phyloP scores from a whole-genome alignment of 805 yeast genomes.

The Candida corydali region DNA sequence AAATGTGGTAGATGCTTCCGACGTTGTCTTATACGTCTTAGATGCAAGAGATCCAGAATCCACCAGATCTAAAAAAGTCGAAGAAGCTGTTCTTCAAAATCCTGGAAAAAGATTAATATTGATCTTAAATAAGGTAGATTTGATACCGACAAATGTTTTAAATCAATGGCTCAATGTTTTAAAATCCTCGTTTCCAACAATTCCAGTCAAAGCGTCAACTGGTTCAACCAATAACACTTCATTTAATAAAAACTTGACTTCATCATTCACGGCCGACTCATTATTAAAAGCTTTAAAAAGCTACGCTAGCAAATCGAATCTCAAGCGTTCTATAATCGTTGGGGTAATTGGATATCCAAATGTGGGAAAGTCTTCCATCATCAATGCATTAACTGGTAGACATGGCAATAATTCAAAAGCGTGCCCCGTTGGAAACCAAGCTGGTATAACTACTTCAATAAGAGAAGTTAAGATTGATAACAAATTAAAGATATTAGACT shows the following conservation, averaged over 20 bases:
- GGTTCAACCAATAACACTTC: slow-evolving; percentile 66
- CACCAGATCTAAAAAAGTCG: slow-evolving; percentile 88
- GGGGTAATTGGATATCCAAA: slow-evolving; percentile 98
- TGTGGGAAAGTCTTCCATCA: slow-evolving; percentile 93
- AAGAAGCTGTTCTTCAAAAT: slow-evolving; percentile 77
- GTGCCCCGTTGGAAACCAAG: slow-evolving; percentile 96
- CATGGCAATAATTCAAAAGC: slow-evolving; percentile 70
- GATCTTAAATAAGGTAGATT: slow-evolving; percentile 86
- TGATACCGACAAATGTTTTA: slow-evolving; percentile 80
- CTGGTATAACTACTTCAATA: slow-evolving; percentile 91
- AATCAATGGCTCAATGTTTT: slow-evolving; percentile 80
- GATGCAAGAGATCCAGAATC: slow-evolving; percentile 98
- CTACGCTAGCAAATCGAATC: slow-evolving; percentile 76
- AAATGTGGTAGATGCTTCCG: slow-evolving; percentile 87
- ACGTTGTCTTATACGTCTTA: slow-evolving; percentile 85
- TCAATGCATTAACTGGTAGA: slow-evolving; percentile 80
- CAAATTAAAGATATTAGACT: slow-evolving; percentile 83
- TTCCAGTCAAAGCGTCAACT: slow-evolving; percentile 79
- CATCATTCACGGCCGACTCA: slow-evolving; percentile 65
- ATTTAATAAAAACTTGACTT: slow-evolving; percentile 71
- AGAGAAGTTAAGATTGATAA: slow-evolving; percentile 91
- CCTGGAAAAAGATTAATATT: slow-evolving; percentile 82
- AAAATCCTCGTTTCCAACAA: slow-evolving; percentile 82
- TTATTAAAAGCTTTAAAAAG: slow-evolving; percentile 79
- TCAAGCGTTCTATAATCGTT: slow-evolving; percentile 84